These are phyloP conservation scores for Fusarium oligoseptatum DNA, from an alignment of 2,329 filamentous ascomycete species.

Conservation along the genomic window DNA sequence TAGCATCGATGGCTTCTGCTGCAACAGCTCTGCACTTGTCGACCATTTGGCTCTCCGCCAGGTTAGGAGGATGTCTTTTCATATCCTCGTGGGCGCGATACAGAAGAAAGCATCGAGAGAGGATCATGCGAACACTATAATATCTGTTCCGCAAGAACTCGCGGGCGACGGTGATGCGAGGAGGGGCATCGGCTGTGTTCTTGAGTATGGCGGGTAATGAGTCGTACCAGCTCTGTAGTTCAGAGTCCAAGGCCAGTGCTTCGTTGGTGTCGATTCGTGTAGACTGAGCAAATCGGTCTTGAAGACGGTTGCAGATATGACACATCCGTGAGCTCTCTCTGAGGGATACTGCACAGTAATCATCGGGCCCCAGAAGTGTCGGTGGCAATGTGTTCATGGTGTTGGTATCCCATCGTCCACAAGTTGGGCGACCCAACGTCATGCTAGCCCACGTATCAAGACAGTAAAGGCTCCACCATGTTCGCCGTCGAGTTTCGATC, in stretches of 20 bases:
- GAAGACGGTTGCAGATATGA: conserved; percentile 48
- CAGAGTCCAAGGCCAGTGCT: conserved; percentile 44
- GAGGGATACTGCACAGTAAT: conserved; percentile 44
- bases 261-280: conserved; percentile 43
- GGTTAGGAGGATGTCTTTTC: conserved; percentile 21
- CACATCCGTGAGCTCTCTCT: conserved; percentile 47
- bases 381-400: conserved; percentile 50
- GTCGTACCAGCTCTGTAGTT: conserved; percentile 46
- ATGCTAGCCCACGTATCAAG: conserved; percentile 80
- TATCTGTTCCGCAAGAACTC: conserved; percentile 50
- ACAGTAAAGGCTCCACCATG: conserved; percentile 81
- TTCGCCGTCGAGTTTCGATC: conserved; percentile 71
- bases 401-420: conserved; percentile 47
- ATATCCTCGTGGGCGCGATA: conserved; percentile 35
- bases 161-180: conserved; percentile 43
- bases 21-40: conserved; percentile 46
- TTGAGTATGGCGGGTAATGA: conserved; percentile 39
- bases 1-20: conserved; percentile 48
- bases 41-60: conserved; percentile 32
- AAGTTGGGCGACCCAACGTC: conserved; percentile 73
- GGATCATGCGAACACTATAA: conserved; percentile 46
- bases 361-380: conserved; percentile 34
- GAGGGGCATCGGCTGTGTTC: conserved; percentile 40
- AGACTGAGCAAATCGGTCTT: conserved; percentile 48
- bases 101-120: conserved; percentile 41